Evolutionary conservation across 768 basidiomycete species (phyloP).

Genomic region (Dentipellis fragilis): DNA sequence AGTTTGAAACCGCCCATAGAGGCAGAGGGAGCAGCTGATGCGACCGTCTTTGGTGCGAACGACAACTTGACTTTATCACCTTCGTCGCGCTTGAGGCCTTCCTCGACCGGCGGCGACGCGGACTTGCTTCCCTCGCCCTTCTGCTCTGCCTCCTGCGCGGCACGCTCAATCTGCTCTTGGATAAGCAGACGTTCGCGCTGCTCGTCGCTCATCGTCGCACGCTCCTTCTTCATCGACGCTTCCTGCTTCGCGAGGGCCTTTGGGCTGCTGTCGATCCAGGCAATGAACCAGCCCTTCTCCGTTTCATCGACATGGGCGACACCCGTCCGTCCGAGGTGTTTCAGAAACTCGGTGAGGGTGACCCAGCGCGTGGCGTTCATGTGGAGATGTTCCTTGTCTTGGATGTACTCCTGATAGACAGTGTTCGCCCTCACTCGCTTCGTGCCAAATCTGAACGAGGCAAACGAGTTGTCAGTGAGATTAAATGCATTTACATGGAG

Average conservation of each 20-base stretch:
- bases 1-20: slow-evolving; percentile 38
- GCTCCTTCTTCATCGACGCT: slow-evolving; percentile 84
- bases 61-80: slow-evolving; percentile 71
- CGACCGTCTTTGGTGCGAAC: slow-evolving; percentile 45
- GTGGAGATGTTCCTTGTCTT: slow-evolving; percentile 88
- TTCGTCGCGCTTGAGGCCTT: slow-evolving; percentile 66
- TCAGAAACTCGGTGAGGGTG: slow-evolving; percentile 91
- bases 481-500: background rate
- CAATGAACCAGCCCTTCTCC: slow-evolving; percentile 96
- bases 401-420: slow-evolving; percentile 97
- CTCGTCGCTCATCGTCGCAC: slow-evolving; percentile 86
- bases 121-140: slow-evolving; percentile 19
- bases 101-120: slow-evolving; percentile 33
- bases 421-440: slow-evolving; percentile 91
- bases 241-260: slow-evolving; percentile 90
- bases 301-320: slow-evolving; percentile 93
- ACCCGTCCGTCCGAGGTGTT: slow-evolving; percentile 79
- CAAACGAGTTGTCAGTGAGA: slow-evolving; percentile 1
- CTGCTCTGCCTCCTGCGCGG: slow-evolving; percentile 40
- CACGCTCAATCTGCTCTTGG: slow-evolving; percentile 89
- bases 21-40: slow-evolving; percentile 25
- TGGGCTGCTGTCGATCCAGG: slow-evolving; percentile 96
- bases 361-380: slow-evolving; percentile 99
- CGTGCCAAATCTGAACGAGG: slow-evolving; percentile 62
- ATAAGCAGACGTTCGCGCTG: slow-evolving; percentile 86